Evolutionary conservation across 1,284 basidiomycete genomes (phyloP), one percentile per base, ranked within the genome.

Genomic region (Pyrrhoderma noxium): DNA sequence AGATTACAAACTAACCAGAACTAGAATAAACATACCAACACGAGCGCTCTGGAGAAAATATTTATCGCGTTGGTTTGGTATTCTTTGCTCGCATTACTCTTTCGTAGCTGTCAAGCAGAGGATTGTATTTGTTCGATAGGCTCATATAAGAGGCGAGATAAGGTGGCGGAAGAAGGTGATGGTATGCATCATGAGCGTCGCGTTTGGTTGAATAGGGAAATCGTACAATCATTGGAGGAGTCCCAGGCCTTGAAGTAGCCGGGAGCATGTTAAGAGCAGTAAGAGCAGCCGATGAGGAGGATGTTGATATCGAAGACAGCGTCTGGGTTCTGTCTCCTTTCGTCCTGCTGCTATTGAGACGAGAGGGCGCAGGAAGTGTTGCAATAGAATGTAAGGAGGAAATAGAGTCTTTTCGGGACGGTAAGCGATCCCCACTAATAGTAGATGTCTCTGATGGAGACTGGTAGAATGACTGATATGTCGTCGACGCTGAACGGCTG

Each of bases 131-230:
- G 22, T 73, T 68, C 25, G 85, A 67, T 46, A 84, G 74, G 18
- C 81, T 83, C 61, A 85, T 68, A 56, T 89, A 85, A 49, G 80
- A 75, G 56, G 70, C 75, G 54, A 84, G 63, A 61, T 85, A 86
- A 40, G 84, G 84, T 8, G 76, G 73, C 0, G 85, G 85, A 11
- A 88, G 67, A 18, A 86, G 67, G 1, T 81, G 76, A 59, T 88
- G 85, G 8, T 82, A 74, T 23, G 65, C 67, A 60, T 85, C 81
- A 21, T 77, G 64, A 49, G 75, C 70, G 18, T 67, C 65, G 45
- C 74, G 70, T 19, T 75, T 69, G 54, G 76, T 79, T 18, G 69
- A 64, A 1, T 76, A 71, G 13, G 85, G 81, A 65, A 86, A 85
- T 55, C 70, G 64, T 14, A 66, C 65, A 2, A 67, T 66, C 55